phyloP scores from a whole-genome alignment of 2,329 filamentous ascomycete species.

The Paracoccidioides lutzii region DNA sequence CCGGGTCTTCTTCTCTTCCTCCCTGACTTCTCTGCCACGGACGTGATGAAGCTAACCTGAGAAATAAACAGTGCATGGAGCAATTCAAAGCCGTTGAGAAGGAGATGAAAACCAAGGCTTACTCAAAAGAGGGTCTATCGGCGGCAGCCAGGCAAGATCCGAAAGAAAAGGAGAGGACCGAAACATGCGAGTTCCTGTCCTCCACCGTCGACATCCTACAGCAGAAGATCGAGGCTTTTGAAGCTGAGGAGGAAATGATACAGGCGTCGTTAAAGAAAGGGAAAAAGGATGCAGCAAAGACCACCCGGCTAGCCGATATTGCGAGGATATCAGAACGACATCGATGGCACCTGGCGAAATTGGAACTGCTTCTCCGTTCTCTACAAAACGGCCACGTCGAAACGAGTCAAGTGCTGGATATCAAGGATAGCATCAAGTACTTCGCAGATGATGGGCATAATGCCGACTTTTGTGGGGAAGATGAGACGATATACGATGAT shows the following conservation, averaged over 20 bases:
- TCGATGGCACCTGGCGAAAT: slow-evolving; percentile 89
- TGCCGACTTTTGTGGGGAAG: slow-evolving; percentile 73
- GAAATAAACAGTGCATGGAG: slow-evolving; percentile 56
- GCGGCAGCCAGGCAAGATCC: slow-evolving; percentile 88
- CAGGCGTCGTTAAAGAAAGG: slow-evolving; percentile 88
- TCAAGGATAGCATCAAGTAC: slow-evolving; percentile 88
- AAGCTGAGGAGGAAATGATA: slow-evolving; percentile 78
- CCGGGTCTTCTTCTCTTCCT: not conserved
- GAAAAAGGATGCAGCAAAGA: slow-evolving; percentile 72
- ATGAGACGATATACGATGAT: slow-evolving; percentile 91
- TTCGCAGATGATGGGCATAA: slow-evolving; percentile 86
- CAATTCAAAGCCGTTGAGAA: slow-evolving; percentile 99
- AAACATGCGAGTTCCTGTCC: slow-evolving; percentile 74
- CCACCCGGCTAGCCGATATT: slow-evolving; percentile 77
- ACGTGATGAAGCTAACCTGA: slow-evolving; percentile 8
- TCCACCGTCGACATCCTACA: slow-evolving; percentile 85
- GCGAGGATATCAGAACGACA: slow-evolving; percentile 76
- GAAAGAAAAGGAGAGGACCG: slow-evolving; percentile 90
- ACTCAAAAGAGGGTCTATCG: slow-evolving; percentile 92
- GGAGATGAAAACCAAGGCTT: slow-evolving; percentile 99
- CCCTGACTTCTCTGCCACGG: slow-evolving; percentile 4
- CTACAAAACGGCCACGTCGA: slow-evolving; percentile 90
- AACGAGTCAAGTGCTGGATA: slow-evolving; percentile 68
- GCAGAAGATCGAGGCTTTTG: slow-evolving; percentile 80
- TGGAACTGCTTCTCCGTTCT: slow-evolving; percentile 79